Conservation (phyloP, 352 stramenopile genomes). For the Plasmopara halstedii region DNA sequence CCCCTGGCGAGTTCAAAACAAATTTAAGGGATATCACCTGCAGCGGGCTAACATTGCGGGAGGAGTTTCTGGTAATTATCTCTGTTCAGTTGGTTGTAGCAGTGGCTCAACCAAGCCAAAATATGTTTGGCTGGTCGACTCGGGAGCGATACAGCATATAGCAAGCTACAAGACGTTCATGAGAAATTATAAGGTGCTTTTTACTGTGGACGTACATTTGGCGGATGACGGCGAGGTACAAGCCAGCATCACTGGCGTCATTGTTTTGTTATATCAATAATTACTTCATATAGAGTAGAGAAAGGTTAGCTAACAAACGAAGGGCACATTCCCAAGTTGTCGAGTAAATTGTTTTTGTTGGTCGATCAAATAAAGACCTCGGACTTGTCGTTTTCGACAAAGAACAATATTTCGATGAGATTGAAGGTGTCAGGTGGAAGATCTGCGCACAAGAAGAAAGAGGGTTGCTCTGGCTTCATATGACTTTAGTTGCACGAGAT, state of each 20-base stretch:
- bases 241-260: not conserved
- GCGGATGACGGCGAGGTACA: not conserved
- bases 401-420: slow-evolving; percentile 8
- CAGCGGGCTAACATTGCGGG: not conserved
- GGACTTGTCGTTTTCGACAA: slow-evolving; percentile 7
- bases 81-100: not conserved
- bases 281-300: not conserved
- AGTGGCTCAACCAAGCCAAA: not conserved
- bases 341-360: not conserved
- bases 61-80: not conserved
- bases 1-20: not conserved
- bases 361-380: slow-evolving; percentile 6
- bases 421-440: slow-evolving; percentile 3
- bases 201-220: not conserved
- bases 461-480: slow-evolving; percentile 3
- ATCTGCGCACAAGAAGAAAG: slow-evolving; percentile 9
- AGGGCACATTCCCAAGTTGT: slow-evolving; percentile 5
- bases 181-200: not conserved
- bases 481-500: not conserved
- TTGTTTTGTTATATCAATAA: not conserved
- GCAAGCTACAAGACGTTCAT: not conserved
- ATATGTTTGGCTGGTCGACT: not conserved
- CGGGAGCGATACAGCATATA: not conserved
- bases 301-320: slow-evolving; percentile 7
- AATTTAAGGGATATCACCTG: not conserved